Base-by-base conservation (phyloP, 176 grass and related monocot species). In the barley (Hordeum vulgare) region DNA sequence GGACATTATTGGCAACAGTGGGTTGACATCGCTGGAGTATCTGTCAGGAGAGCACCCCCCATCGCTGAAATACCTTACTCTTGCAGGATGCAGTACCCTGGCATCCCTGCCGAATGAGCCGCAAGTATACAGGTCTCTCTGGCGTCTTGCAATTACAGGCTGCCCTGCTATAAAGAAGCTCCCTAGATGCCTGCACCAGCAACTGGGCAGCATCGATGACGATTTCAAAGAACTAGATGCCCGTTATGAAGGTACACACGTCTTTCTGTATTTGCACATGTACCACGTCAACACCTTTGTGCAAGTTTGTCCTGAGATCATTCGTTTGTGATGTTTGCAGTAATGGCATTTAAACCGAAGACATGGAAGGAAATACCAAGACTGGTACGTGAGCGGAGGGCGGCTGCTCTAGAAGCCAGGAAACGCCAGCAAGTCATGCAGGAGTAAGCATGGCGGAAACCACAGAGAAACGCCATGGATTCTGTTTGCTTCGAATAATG, bases 111-210 rank as follows among this genome's bases (percentile, higher is more conserved):
- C 62, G 14, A 33, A 34, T 34, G 62, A 66, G 7, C 63, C 1
- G 0, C 28, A 34, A 2, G 15, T 3, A 66, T 35, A 66, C 29
- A 5, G 7, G 0, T 9, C 15, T 66, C 62, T 66, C 29, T 0
- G 0, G 0, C 0, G 0, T 0, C 28, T 66, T 66, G 2, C 0
- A 5, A 66, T 76, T 35, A 9, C 1, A 20, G 15, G 3, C 11
- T 66, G 62, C 9, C 62, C 61, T 64, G 61, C 61, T 64, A 31
- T 64, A 66, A 66, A 66, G 62, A 66, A 66, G 61, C 61, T 64
- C 61, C 61, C 61, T 14, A 64, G 13, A 64, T 64, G 14, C 11
- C 61, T 64, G 2, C 5, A 64, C 12, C 27, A 31, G 27, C 61
- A 4, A 64, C 61, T 64, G 27, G 4, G 61, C 61, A 64, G 27